Evolutionary conservation across 805 yeast species (phyloP).

Genomic region (Myxozyma neglecta): DNA sequence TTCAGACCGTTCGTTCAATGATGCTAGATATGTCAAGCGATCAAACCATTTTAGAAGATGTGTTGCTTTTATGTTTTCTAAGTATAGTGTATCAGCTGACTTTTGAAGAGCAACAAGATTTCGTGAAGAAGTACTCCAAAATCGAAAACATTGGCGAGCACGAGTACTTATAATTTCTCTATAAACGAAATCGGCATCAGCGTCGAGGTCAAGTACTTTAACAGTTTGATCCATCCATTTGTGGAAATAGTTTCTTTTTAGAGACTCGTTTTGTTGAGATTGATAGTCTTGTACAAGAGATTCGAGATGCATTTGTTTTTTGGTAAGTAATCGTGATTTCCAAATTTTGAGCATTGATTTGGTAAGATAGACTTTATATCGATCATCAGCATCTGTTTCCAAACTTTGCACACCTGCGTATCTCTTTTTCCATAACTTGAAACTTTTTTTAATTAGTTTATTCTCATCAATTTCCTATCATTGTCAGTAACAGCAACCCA

Average conservation of each 20-base stretch:
- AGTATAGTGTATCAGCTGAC: background rate
- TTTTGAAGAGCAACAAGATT: background rate
- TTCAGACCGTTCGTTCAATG: constrained; percentile 2
- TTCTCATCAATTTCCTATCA: background rate
- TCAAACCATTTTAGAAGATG: constrained; percentile 1
- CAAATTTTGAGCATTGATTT: background rate
- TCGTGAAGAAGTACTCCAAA: background rate
- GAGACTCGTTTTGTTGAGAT: background rate
- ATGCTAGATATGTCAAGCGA: background rate
- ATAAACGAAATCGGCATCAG: constrained; percentile 1
- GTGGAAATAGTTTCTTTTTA: background rate
- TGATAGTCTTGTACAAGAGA: background rate
- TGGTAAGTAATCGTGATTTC: background rate
- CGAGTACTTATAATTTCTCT: background rate
- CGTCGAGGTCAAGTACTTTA: constrained; percentile 1
- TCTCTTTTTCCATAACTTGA: background rate
- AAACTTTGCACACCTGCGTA: background rate
- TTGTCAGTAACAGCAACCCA: background rate
- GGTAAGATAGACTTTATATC: background rate
- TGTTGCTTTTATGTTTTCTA: background rate
- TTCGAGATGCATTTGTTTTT: background rate
- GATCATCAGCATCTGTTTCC: background rate
- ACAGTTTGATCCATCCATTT: constrained; percentile 15
- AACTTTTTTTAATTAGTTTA: background rate
- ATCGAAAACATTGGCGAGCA: background rate